These are phyloP conservation scores for Begonia fuchsioides DNA, from an alignment of 306 rosid genomes.

Conservation along the genomic window DNA sequence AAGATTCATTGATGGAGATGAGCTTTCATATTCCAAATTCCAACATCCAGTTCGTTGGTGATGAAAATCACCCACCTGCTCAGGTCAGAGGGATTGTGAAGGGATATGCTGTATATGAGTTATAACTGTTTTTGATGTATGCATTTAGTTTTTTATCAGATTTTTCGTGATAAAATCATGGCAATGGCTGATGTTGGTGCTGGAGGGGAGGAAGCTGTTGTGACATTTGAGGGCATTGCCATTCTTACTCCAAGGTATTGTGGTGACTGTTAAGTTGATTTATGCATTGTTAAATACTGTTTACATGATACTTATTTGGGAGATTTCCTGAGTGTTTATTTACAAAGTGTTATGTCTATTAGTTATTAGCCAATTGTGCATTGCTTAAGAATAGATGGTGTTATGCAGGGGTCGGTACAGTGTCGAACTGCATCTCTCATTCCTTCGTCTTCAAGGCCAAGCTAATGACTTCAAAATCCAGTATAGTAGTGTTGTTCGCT, in stretches of 20 bases:
- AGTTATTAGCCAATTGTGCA: background rate
- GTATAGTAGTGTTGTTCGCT: slow-evolving; percentile 91
- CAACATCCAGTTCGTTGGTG: slow-evolving; percentile 95
- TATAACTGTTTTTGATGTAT: slow-evolving; percentile 11
- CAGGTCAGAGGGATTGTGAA: slow-evolving; percentile 42
- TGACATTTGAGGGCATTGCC: slow-evolving; percentile 96
- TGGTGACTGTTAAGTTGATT: slow-evolving; percentile 6
- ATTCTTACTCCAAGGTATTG: slow-evolving; percentile 92
- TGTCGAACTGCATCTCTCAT: slow-evolving; percentile 91
- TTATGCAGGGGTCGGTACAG: slow-evolving; percentile 84
- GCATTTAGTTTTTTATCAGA: slow-evolving; percentile 27
- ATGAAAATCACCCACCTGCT: slow-evolving; percentile 84
- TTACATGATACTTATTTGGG: background rate
- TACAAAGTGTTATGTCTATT: too few species aligned
- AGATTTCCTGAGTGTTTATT: too few species aligned
- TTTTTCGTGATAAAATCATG: slow-evolving; percentile 86
- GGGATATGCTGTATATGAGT: slow-evolving; percentile 1
- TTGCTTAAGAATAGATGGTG: slow-evolving; percentile 15
- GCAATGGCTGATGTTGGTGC: slow-evolving; percentile 92
- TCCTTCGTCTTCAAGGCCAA: slow-evolving; percentile 88
- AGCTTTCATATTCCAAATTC: slow-evolving; percentile 94
- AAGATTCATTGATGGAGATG: slow-evolving; percentile 97
- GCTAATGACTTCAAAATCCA: slow-evolving; percentile 98
- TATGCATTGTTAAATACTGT: background rate
- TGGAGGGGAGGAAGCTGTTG: slow-evolving; percentile 91